Conservation (phyloP, 768 basidiomycete species). For the Termitomyces sp. region DNA sequence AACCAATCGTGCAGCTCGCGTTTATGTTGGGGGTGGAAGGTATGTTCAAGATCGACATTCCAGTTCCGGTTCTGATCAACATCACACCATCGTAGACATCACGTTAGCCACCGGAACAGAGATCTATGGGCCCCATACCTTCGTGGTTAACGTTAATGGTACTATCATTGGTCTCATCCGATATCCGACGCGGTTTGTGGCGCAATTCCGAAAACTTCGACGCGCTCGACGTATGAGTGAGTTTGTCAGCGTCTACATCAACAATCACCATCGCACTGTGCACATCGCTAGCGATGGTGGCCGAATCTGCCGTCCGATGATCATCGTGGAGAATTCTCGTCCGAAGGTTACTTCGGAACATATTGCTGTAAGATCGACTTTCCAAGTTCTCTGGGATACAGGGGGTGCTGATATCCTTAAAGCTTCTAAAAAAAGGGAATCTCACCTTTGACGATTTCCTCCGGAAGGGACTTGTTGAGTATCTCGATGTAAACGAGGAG, state of each 20-base stretch:
- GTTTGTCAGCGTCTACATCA: slow-evolving; percentile 95
- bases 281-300: slow-evolving; percentile 98
- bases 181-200: slow-evolving; percentile 79
- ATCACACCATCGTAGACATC: slow-evolving; percentile 60
- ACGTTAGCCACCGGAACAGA: slow-evolving; percentile 89
- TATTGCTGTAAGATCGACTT: slow-evolving; percentile 53
- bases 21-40: slow-evolving; percentile 99
- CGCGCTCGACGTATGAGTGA: slow-evolving; percentile 91
- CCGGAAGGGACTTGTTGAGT: slow-evolving; percentile 89
- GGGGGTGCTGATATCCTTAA: slow-evolving; percentile 2
- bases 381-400: slow-evolving; percentile 4
- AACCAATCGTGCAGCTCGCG: slow-evolving; percentile 82
- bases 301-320: slow-evolving; percentile 94
- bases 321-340: slow-evolving; percentile 85
- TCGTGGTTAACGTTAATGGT: slow-evolving; percentile 96
- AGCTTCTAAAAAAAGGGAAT: slow-evolving; percentile 78
- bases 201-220: slow-evolving; percentile 88
- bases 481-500: slow-evolving; percentile 98
- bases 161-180: slow-evolving; percentile 92
- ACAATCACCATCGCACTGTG: slow-evolving; percentile 91
- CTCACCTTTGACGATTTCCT: slow-evolving; percentile 94
- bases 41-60: slow-evolving; percentile 24
- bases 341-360: slow-evolving; percentile 80
- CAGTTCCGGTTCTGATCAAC: slow-evolving; percentile 3
- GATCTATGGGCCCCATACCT: slow-evolving; percentile 90